Evolutionary conservation across 805 yeast genomes (phyloP).

Genomic region (Saccharomycopsis sp.): DNA sequence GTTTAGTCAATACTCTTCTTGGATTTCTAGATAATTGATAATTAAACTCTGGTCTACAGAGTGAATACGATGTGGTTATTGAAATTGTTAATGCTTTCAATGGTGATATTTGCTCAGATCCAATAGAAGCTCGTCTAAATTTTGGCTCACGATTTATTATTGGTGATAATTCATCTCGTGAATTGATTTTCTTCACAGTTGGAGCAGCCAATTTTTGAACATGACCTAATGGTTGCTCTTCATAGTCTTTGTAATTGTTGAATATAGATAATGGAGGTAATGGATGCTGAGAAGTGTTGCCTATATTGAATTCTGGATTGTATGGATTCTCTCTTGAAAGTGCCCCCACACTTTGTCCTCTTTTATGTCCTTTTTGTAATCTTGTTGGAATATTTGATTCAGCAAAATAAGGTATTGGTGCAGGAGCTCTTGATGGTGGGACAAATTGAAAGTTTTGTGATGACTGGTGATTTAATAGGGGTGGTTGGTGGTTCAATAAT

Average conservation of each 20-base stretch:
- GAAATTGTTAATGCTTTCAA: conserved; percentile 70
- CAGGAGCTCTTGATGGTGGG: conserved; percentile 41
- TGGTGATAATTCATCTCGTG: conserved; percentile 53
- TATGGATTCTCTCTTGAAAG: conserved; percentile 3
- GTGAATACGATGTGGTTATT: conserved; percentile 69
- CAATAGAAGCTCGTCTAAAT: conserved; percentile 61
- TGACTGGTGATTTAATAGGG: not conserved
- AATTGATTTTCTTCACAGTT: conserved; percentile 35
- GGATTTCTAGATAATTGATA: conserved; percentile 86
- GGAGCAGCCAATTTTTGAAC: conserved; percentile 39
- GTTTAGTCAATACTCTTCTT: conserved; percentile 85
- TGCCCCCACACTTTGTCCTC: conserved; percentile 21
- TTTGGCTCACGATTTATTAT: conserved; percentile 54
- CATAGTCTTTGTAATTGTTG: conserved; percentile 29
- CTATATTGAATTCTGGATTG: conserved; percentile 11
- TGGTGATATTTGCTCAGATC: conserved; percentile 67
- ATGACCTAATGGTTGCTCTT: conserved; percentile 28
- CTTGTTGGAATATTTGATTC: conserved; percentile 16
- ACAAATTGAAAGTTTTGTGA: conserved; percentile 23
- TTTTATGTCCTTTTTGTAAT: conserved; percentile 14
- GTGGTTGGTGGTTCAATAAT: not conserved
- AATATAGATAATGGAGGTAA: conserved; percentile 27
- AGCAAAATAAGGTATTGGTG: conserved; percentile 33
- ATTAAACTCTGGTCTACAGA: conserved; percentile 79
- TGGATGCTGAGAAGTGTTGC: conserved; percentile 22